A percentile compares a stretch with the other conserved stretches of the same genome.
Conservation (phyloP, 2,329 filamentous ascomycete genomes). For the Atkinsonella texensis region DNA sequence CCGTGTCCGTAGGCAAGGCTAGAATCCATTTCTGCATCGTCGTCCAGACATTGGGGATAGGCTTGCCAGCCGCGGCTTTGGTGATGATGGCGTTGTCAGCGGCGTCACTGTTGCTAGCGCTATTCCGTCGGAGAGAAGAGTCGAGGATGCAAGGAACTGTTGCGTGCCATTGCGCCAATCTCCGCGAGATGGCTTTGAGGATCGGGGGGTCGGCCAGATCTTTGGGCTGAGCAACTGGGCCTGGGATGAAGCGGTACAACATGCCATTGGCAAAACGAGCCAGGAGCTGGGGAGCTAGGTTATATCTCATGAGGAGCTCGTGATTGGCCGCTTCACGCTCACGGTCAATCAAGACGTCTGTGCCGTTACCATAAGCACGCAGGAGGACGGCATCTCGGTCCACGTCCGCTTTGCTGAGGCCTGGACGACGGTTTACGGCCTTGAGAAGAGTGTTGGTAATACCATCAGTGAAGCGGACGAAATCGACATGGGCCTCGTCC, state of each 20-base stretch:
- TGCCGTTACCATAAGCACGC: slow-evolving; percentile 87
- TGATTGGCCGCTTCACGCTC: slow-evolving; percentile 73
- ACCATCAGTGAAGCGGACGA: slow-evolving; percentile 89
- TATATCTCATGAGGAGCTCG: slow-evolving; percentile 71
- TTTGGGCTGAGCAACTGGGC: slow-evolving; percentile 64
- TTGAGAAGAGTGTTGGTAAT: slow-evolving; percentile 93
- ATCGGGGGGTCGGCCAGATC: slow-evolving; percentile 67
- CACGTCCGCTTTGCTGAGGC: slow-evolving; percentile 57
- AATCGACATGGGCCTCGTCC: slow-evolving; percentile 62
- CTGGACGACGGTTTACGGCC: slow-evolving; percentile 54
- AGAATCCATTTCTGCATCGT: slow-evolving; percentile 94
- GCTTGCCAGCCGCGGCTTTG: slow-evolving; percentile 50
- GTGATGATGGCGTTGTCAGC: slow-evolving; percentile 30
- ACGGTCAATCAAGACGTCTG: slow-evolving; percentile 89
- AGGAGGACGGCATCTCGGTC: slow-evolving; percentile 80
- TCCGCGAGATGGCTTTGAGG: slow-evolving; percentile 71
- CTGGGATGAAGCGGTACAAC: slow-evolving; percentile 82
- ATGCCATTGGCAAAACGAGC: slow-evolving; percentile 94
- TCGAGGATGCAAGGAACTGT: slow-evolving; percentile 45
- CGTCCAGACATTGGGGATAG: slow-evolving; percentile 82
- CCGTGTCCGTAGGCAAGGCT: slow-evolving; percentile 64
- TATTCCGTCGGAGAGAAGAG: slow-evolving; percentile 17
- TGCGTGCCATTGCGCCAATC: slow-evolving; percentile 90
- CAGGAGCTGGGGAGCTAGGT: slow-evolving; percentile 75
- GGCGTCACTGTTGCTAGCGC: slow-evolving; percentile 22